A percentile compares a stretch with the other conserved stretches of the same genome.
Evolutionary conservation across 345 rosid species (phyloP).

Genomic region (Syzygium oleosum): DNA sequence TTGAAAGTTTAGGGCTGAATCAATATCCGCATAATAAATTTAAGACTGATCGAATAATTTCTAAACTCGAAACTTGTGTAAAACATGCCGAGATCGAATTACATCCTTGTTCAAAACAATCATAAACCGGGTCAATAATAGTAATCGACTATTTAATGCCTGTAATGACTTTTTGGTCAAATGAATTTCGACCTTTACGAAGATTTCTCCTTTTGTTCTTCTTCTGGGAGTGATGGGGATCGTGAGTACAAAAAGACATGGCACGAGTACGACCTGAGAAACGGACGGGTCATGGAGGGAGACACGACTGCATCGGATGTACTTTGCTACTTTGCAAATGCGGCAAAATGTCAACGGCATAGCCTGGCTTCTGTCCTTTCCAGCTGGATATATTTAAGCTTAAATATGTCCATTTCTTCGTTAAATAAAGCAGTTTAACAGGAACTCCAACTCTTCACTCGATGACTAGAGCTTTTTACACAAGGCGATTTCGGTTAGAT

Average conservation of each 20-base stretch:
- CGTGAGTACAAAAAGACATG: not conserved
- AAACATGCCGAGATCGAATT: not conserved
- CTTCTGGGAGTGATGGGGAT: not conserved
- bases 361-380: not conserved
- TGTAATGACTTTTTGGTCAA: not conserved
- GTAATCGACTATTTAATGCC: not conserved
- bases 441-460: not conserved
- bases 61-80: not conserved
- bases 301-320: not conserved
- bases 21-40: accelerated
- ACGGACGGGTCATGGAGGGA: not conserved
- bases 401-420: not conserved
- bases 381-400: not conserved
- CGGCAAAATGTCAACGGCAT: not conserved
- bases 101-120: not conserved
- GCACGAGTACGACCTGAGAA: not conserved
- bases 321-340: not conserved
- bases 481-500: no score
- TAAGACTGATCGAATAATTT: not conserved
- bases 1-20: accelerated
- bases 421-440: not conserved
- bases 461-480: not conserved
- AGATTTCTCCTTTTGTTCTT: not conserved
- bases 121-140: not conserved
- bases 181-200: not conserved